Evolutionary conservation across 768 basidiomycete genomes (phyloP).

Genomic region (Neoboletus magnificus): DNA sequence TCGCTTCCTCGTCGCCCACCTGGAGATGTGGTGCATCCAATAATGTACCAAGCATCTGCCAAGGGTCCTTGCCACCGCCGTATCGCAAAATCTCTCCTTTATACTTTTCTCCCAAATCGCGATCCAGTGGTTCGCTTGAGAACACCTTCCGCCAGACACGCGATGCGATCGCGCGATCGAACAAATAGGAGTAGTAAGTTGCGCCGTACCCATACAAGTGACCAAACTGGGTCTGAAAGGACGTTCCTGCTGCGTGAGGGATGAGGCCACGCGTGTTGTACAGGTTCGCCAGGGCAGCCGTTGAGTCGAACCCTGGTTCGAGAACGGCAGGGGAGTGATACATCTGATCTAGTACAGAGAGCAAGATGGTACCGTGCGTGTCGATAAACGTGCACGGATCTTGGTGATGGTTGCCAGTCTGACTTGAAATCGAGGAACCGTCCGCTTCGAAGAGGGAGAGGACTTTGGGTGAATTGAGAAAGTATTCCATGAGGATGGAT

Average conservation of each 20-base stretch:
- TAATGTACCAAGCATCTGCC: conserved; percentile 82
- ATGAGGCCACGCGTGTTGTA: conserved; percentile 72
- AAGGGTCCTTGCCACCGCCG: conserved; percentile 91
- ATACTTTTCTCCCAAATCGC: conserved; percentile 78
- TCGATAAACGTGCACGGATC: conserved; percentile 84
- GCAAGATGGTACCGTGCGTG: conserved; percentile 85
- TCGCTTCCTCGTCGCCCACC: conserved; percentile 73
- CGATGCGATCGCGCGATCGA: conserved; percentile 93
- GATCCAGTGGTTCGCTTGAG: conserved; percentile 56
- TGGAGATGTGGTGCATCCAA: conserved; percentile 63
- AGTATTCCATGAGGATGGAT: conserved; percentile 98
- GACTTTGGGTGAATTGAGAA: conserved; percentile 80
- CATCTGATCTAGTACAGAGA: conserved; percentile 83
- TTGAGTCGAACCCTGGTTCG: conserved; percentile 67
- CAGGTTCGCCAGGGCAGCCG: conserved; percentile 56
- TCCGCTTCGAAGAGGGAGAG: conserved; percentile 71
- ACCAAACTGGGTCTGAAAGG: conserved; percentile 94
- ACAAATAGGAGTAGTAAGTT: conserved; percentile 96
- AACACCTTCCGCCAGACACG: conserved; percentile 86
- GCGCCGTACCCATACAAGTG: conserved; percentile 96
- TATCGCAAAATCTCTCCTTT: conserved; percentile 70
- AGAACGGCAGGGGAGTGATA: conserved; percentile 76
- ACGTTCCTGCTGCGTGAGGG: conserved; percentile 79
- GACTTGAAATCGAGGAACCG: conserved; percentile 42
- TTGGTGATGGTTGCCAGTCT: conserved; percentile 62